Conservation (phyloP, 2,329 filamentous ascomycete genomes). For the Colletotrichum filicis region DNA sequence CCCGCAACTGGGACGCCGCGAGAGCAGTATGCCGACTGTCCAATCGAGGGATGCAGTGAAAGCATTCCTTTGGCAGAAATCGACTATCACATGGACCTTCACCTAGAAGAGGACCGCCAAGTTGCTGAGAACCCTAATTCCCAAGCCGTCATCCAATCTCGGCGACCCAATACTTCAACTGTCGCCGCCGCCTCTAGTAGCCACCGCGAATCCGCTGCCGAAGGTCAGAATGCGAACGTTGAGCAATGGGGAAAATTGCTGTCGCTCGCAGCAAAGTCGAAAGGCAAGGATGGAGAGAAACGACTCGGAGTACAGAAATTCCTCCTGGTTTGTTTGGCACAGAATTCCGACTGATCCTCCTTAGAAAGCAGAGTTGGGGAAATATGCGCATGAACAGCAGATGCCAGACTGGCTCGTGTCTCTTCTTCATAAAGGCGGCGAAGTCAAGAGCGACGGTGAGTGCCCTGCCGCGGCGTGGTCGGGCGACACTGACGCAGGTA, state of each 20-base stretch:
- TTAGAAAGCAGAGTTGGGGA: slow-evolving; percentile 73
- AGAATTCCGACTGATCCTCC: not conserved
- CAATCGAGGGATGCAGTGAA: slow-evolving; percentile 67
- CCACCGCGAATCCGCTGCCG: not conserved
- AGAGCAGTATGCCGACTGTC: slow-evolving; percentile 25
- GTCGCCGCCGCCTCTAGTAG: not conserved
- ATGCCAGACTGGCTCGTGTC: slow-evolving; percentile 78
- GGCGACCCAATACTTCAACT: not conserved
- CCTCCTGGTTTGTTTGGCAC: not conserved
- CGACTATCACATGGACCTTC: slow-evolving; percentile 69
- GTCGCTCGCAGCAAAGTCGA: not conserved
- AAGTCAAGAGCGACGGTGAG: slow-evolving; percentile 63
- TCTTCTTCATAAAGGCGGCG: slow-evolving; percentile 69
- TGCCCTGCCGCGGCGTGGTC: slow-evolving; percentile 36
- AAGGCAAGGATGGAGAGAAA: not conserved
- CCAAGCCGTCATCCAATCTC: not conserved
- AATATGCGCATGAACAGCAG: slow-evolving; percentile 76
- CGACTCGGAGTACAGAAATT: slow-evolving; percentile 21
- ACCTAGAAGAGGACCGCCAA: slow-evolving; percentile 53
- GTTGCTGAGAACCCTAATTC: slow-evolving; percentile 8
- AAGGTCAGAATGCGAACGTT: slow-evolving; percentile 38
- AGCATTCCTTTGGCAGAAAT: slow-evolving; percentile 61
- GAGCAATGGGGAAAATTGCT: slow-evolving; percentile 45
- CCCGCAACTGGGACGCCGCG: slow-evolving; percentile 44
- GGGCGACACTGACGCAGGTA: slow-evolving; percentile 54